Evolutionary conservation across 2,329 filamentous ascomycete species (phyloP).

Genomic region (Neofusicoccum cordaticola): DNA sequence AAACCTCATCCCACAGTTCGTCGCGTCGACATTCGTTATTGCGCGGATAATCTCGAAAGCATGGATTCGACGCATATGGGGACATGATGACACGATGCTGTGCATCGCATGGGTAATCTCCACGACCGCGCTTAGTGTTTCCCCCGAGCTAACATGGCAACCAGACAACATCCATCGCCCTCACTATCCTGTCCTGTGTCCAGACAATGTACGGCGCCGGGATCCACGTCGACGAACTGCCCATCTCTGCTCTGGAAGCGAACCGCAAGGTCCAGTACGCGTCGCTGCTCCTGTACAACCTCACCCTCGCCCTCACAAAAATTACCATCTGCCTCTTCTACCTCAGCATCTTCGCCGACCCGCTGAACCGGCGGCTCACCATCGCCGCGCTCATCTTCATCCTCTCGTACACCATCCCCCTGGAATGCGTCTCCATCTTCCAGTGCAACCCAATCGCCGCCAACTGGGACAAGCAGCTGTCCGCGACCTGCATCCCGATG

Average conservation of each 20-base stretch:
- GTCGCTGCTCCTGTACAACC: slow-evolving; percentile 29
- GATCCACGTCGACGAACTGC: neutral
- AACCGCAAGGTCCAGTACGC: slow-evolving; percentile 23
- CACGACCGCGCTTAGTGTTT: too few relatives aligned
- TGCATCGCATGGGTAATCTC: neutral
- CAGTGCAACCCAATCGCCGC: slow-evolving; percentile 34
- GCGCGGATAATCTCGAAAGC: slow-evolving; percentile 1
- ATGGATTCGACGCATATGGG: neutral
- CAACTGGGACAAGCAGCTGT: slow-evolving; percentile 31
- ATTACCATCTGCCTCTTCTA: slow-evolving; percentile 33
- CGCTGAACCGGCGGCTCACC: slow-evolving; percentile 23
- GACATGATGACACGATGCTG: neutral
- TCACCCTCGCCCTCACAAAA: slow-evolving; percentile 26
- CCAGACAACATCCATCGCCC: neutral
- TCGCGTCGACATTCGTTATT: neutral
- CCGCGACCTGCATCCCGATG: slow-evolving; percentile 35
- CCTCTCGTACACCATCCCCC: slow-evolving; percentile 24
- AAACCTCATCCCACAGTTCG: neutral
- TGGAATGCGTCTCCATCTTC: slow-evolving; percentile 22
- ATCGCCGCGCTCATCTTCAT: slow-evolving; percentile 25
- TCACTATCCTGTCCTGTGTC: neutral
- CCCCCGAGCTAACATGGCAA: neutral
- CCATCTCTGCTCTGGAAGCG: neutral
- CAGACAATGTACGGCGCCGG: neutral
- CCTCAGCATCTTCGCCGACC: slow-evolving; percentile 30